Base-by-base conservation (phyloP, 139 green algal species). In the Deuterostichococcus epilithicus region DNA sequence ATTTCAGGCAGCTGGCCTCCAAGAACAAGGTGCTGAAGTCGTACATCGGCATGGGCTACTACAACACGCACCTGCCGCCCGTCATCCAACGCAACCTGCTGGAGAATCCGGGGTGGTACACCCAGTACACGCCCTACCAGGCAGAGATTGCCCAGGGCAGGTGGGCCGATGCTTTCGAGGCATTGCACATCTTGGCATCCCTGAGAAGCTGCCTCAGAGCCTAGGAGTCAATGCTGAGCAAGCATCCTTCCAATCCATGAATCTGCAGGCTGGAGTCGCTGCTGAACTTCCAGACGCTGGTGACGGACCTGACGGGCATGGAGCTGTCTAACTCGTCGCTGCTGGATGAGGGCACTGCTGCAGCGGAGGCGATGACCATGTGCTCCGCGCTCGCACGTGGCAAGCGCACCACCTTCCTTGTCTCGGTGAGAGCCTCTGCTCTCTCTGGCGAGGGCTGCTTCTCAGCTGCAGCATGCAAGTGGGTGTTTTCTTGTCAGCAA, bases 101-200 rank as follows among this genome's bases (percentile, higher is more conserved):
- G 82, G 96, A 99, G 87, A 99, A 99, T 88, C 96, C 96, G 13
- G 96, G 96, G 23, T 99, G 96, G 96, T 99, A 99, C 94, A 99
- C 96, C 1, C 96, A 99, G 89, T 99, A 99, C 91, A 99, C 96
- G 22, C 96, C 96, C 39, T 99, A 99, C 91, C 96, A 99, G 88
- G 90, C 94, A 35, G 94, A 97, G 82, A 97, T 97, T 75, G 86
- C 91, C 1, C 94, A 97, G 90, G 94, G 88, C 63, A 77, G 87
- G 85, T 88, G 70, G 15, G 20, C 32, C 65, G 13, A 18, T 60
- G 13, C 18, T 60, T 60, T 60, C 18, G 13, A 60, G 45, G 18
- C 63, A 60, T 60, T 60, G 45, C 45, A 26, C 45, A 13, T 60
- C 45, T 60, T 18, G 15, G 18, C 13, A 13, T 13, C 45, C 45